phyloP scores from a whole-genome alignment of 805 yeast genomes.

The Wickerhamomyces rabaulensis region DNA sequence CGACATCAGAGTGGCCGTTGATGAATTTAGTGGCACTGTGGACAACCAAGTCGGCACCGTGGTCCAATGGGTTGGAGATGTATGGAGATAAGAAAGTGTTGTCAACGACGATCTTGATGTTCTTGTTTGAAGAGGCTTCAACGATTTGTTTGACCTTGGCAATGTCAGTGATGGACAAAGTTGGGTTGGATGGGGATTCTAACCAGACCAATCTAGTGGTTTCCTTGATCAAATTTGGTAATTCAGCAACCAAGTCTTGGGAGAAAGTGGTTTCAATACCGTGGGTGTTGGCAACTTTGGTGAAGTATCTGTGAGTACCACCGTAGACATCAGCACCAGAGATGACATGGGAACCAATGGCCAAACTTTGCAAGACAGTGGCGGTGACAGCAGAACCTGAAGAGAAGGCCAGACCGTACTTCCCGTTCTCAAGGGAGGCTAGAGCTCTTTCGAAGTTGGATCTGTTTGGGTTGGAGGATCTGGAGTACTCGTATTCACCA shows the following conservation, averaged over 20 bases:
- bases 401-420: slow-evolving; percentile 69
- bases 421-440: slow-evolving; percentile 74
- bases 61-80: slow-evolving; percentile 74
- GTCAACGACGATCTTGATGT: slow-evolving; percentile 68
- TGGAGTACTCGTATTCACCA: slow-evolving; percentile 77
- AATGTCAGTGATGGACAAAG: slow-evolving; percentile 74
- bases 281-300: slow-evolving; percentile 77
- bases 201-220: slow-evolving; percentile 80
- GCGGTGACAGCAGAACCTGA: slow-evolving; percentile 90
- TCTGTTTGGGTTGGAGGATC: slow-evolving; percentile 86
- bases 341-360: slow-evolving; percentile 67
- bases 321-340: slow-evolving; percentile 87
- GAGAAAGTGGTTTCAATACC: slow-evolving; percentile 70
- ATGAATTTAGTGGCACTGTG: slow-evolving; percentile 89
- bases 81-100: slow-evolving; percentile 88
- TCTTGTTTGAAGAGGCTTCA: slow-evolving; percentile 42
- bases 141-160: slow-evolving; percentile 53
- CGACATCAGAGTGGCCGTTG: slow-evolving; percentile 91
- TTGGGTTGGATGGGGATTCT: slow-evolving; percentile 87
- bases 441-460: slow-evolving; percentile 72
- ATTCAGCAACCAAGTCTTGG: slow-evolving; percentile 54
- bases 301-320: slow-evolving; percentile 87
- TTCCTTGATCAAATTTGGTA: slow-evolving; percentile 48
- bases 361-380: slow-evolving; percentile 65
- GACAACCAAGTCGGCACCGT: slow-evolving; percentile 83